Evolutionary conservation across 192 early-diverging fungal species (phyloP).

Genomic region (Ambispora gerdemannii): DNA sequence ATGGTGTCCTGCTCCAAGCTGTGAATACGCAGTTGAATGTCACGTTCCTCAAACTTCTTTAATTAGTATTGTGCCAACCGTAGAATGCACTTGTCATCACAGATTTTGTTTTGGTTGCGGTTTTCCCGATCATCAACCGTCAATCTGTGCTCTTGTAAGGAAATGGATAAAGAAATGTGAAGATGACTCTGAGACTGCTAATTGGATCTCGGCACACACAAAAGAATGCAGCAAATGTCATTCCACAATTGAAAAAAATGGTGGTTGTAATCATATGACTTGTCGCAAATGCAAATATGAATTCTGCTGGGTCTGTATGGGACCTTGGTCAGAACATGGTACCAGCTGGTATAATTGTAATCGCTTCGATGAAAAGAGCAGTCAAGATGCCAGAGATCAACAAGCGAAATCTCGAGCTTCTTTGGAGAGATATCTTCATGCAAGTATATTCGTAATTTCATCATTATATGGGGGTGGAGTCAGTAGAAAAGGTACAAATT

Average conservation of each 20-base stretch:
- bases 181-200: constrained; percentile 97
- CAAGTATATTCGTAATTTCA: constrained; percentile 38
- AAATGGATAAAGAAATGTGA: constrained; percentile 93
- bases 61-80: constrained; percentile 76
- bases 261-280: constrained; percentile 99
- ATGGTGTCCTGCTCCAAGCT: constrained; percentile 97
- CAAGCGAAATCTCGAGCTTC: constrained; percentile 83
- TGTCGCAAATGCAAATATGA: constrained; percentile 97
- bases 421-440: constrained; percentile 94
- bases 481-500: constrained; percentile 3
- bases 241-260: constrained; percentile 98
- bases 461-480: background rate
- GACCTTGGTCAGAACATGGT: constrained; percentile 96
- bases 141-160: constrained; percentile 77
- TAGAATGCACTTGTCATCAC: constrained; percentile 75
- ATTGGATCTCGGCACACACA: constrained; percentile 93
- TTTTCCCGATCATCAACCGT: constrained; percentile 81
- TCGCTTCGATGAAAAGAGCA: constrained; percentile 89
- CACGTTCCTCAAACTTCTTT: constrained; percentile 67
- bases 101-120: constrained; percentile 94
- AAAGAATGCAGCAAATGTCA: constrained; percentile 96
- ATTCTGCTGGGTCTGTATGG: constrained; percentile 99
- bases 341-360: constrained; percentile 97
- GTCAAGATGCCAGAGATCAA: constrained; percentile 79
- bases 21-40: constrained; percentile 93